Evolutionary conservation across 306 rosid species (phyloP).

Genomic region (Delonix regia): DNA sequence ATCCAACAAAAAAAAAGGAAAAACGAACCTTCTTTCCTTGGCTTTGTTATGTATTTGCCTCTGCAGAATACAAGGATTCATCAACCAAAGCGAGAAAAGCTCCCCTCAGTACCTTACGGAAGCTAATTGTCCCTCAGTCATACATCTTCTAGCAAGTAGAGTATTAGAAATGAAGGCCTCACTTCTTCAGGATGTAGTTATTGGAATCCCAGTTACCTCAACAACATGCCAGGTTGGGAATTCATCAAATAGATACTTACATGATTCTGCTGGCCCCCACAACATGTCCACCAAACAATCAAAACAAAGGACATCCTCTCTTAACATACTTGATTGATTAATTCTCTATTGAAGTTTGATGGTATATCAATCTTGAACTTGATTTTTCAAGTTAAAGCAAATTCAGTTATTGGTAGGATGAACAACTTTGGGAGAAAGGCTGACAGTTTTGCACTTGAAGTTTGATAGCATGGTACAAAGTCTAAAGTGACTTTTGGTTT

Average conservation of each 20-base stretch:
- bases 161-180: constrained; percentile 42
- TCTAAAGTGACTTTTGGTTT: too few species aligned
- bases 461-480: constrained; percentile 35
- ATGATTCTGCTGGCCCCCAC: constrained; percentile 26
- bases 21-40: constrained; percentile 8
- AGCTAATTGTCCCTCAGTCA: neutral
- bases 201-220: constrained; percentile 44
- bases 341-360: neutral
- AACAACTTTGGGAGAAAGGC: constrained; percentile 35
- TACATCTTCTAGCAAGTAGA: neutral
- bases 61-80: neutral
- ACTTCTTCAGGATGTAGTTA: constrained; percentile 43
- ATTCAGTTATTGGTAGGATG: constrained; percentile 21
- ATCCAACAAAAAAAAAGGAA: constrained; percentile 25
- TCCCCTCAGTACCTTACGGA: neutral
- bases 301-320: constrained; percentile 10
- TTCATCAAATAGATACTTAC: constrained; percentile 12
- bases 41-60: constrained; percentile 11
- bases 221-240: constrained; percentile 18
- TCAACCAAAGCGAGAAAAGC: constrained; percentile 17
- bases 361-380: neutral
- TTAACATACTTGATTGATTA: neutral
- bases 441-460: constrained; percentile 27
- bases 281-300: constrained; percentile 1
- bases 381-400: constrained; percentile 30